Evolutionary conservation across 129 eudicot species (phyloP).

Genomic region (Dittrichia graveolens): DNA sequence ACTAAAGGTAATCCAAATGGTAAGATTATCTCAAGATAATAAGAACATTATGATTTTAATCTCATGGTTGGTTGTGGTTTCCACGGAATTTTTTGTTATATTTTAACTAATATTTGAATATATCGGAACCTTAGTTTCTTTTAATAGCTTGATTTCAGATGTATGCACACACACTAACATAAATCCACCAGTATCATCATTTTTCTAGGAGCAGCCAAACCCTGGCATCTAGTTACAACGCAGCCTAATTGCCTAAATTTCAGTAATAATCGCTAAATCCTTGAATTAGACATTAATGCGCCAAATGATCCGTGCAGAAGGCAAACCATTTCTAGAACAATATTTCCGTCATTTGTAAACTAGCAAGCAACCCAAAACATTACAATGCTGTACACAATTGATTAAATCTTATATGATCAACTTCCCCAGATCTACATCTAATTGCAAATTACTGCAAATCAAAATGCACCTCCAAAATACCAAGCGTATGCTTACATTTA

Average conservation of each 20-base stretch:
- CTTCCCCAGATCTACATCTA: conserved; percentile 32
- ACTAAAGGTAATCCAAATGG: neutral
- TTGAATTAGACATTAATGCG: neutral
- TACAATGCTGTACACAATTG: neutral
- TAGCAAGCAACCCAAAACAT: conserved; percentile 11
- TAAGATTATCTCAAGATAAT: too few relatives aligned
- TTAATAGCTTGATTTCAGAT: conserved; percentile 3
- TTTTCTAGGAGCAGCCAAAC: neutral
- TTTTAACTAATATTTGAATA: too few relatives aligned
- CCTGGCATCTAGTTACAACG: neutral
- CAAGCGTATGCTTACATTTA: neutral
- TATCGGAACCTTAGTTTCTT: neutral
- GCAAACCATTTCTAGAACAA: neutral
- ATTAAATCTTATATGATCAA: conserved; percentile 7
- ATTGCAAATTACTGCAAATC: conserved; percentile 12
- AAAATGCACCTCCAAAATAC: conserved; percentile 12
- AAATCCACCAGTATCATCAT: too few relatives aligned
- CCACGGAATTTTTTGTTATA: too few relatives aligned
- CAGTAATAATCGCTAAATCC: conserved; percentile 8
- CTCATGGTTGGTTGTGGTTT: neutral
- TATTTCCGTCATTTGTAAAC: neutral
- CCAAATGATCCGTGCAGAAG: neutral
- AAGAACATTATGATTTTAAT: neutral
- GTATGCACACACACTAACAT: neutral
- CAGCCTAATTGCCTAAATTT: neutral